A percentile compares a stretch with the other conserved stretches of the same genome.
Conservation (phyloP, 352 stramenopile species). For the Pythium insidiosum region DNA sequence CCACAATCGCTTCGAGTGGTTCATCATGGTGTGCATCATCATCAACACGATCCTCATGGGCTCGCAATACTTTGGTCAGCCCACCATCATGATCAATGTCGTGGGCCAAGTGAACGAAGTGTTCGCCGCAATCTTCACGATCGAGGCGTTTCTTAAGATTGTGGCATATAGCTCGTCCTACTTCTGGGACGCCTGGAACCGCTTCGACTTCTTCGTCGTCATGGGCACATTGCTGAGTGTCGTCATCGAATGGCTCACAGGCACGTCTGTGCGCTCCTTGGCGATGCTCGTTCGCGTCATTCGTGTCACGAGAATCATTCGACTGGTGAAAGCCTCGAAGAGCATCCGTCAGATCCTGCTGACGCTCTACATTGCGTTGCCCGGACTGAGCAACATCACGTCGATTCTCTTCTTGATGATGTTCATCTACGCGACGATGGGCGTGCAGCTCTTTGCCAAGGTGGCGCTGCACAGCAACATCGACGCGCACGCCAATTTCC, state of each 20-base stretch:
- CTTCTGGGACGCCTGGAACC: constrained; percentile 84
- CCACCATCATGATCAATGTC: constrained; percentile 29
- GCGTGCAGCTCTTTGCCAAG: constrained; percentile 90
- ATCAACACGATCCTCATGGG: constrained; percentile 88
- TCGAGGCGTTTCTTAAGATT: constrained; percentile 87
- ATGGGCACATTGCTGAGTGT: constrained; percentile 54
- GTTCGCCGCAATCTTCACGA: constrained; percentile 85
- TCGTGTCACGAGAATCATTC: constrained; percentile 80
- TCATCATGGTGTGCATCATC: constrained; percentile 88
- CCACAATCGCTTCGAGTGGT: constrained; percentile 72
- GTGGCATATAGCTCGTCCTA: constrained; percentile 67
- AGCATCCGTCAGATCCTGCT: constrained; percentile 84
- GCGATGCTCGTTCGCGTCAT: constrained; percentile 89
- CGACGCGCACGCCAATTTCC: constrained; percentile 89
- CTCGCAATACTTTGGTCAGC: constrained; percentile 80
- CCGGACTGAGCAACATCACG: constrained; percentile 87
- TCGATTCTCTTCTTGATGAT: constrained; percentile 89
- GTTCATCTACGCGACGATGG: constrained; percentile 92
- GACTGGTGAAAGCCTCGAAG: constrained; percentile 81
- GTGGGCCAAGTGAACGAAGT: constrained; percentile 78
- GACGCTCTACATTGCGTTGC: constrained; percentile 88
- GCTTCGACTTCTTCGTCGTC: constrained; percentile 86
- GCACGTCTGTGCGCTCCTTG: constrained; percentile 55
- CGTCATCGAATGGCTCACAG: constrained; percentile 45
- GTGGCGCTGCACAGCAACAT: constrained; percentile 66